Evolutionary conservation across 208 protist species (phyloP).

Genomic region (Angomonas deanei): DNA sequence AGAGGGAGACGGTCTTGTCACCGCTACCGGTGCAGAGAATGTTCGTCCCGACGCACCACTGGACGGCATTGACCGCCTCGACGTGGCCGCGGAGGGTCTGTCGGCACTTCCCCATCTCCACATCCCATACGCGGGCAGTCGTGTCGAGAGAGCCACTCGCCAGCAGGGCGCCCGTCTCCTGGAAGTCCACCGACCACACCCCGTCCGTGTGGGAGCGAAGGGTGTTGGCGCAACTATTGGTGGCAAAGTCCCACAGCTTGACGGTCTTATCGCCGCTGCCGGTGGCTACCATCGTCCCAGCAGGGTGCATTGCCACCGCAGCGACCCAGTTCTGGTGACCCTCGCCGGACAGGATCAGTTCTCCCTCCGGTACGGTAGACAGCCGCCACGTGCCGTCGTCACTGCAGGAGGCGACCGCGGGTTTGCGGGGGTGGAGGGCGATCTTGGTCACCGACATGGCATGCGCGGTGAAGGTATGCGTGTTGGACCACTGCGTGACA

Average conservation of each 20-base stretch:
- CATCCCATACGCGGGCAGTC: constrained; percentile 94
- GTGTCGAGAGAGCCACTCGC: constrained; percentile 91
- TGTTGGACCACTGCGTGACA: constrained; percentile 49
- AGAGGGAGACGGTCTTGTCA: constrained; percentile 96
- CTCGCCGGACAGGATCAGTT: constrained; percentile 92
- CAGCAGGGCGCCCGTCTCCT: constrained; percentile 91
- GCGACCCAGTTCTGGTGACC: constrained; percentile 94
- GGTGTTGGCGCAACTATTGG: constrained; percentile 77
- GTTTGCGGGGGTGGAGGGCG: constrained; percentile 91
- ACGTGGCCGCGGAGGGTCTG: constrained; percentile 95
- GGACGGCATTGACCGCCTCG: constrained; percentile 91
- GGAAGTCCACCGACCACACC: constrained; percentile 93
- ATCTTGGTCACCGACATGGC: constrained; percentile 84
- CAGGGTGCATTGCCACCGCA: constrained; percentile 80
- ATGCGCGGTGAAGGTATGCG: constrained; percentile 74
- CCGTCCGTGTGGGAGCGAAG: constrained; percentile 93
- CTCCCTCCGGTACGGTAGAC: constrained; percentile 86
- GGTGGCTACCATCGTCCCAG: constrained; percentile 93
- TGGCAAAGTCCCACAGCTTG: constrained; percentile 96
- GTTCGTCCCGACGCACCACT: constrained; percentile 94
- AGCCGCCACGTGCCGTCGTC: constrained; percentile 96
- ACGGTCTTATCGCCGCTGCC: constrained; percentile 94
- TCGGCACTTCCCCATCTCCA: constrained; percentile 71
- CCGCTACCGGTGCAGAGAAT: constrained; percentile 90
- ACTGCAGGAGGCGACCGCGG: constrained; percentile 93